Evolutionary conservation across 1,284 basidiomycete genomes (phyloP), one percentile per base, ranked within the genome.

Genomic region (Trichosporon coremiiforme): DNA sequence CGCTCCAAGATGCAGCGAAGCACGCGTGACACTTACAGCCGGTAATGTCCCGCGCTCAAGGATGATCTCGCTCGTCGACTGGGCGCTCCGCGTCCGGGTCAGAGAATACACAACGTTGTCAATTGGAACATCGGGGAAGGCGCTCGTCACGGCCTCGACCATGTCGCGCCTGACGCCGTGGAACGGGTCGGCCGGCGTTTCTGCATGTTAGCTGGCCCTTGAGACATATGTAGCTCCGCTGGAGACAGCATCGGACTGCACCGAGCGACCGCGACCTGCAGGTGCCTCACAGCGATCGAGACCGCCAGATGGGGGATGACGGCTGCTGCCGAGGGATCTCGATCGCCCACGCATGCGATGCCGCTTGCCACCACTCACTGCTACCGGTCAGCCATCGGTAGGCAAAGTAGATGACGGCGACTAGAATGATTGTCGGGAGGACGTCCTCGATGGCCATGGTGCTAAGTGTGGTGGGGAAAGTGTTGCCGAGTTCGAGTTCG

Each of bases 51-150:
- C 82, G 22, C 76, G 72, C 65, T 83, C 82, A 4, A 85, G 74
- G 36, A 84, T 82, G 69, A 80, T 75, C 66, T 85, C 84, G 50
- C 76, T 78, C 5, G 84, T 84, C 13, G 76, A 67, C 74, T 84
- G 81, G n/a, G 76, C 78, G 8, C 74, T 79, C n/a, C 78, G 72
- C 2, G 82, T 84, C 71, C 78, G 76, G 7, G 79, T 78, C n/a
- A 85, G 75, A 12, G 77, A 78, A 65, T 81, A 84, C 22, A 83
- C 77, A 68, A 85, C 79, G 55, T 78, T 76, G 1, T 75, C 68
- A n/a, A 79, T 45, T 9, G 80, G 78, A 13, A 83, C 75, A 69
- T 84, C 74, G 0, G 84, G 84, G 74, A 85, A 85, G 0, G 81
- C 78, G 4, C 77, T 69, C n/a, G 80, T 76, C 8, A 85, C 78